phyloP scores from a whole-genome alignment of 2,329 filamentous ascomycete species.

The Arthrinium puccinioides region DNA sequence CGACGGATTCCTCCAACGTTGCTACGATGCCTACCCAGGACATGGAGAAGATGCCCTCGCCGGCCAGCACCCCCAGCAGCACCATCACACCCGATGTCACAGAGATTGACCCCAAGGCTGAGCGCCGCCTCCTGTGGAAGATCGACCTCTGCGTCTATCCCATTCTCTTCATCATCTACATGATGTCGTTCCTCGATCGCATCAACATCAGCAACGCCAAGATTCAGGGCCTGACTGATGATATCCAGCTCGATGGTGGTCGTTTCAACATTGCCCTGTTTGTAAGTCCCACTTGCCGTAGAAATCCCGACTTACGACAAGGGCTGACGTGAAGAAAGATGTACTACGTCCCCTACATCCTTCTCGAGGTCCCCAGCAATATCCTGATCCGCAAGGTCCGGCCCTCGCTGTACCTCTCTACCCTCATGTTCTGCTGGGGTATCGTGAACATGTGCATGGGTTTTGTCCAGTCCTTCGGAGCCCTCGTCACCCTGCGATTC shows the following conservation, averaged over 20 bases:
- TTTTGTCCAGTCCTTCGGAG: slow-evolving; percentile 30
- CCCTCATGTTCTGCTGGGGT: slow-evolving; percentile 36
- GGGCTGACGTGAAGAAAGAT: slow-evolving; percentile 10
- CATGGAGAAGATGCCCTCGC: slow-evolving; percentile 3
- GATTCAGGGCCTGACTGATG: slow-evolving; percentile 33
- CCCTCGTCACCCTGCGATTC: slow-evolving; percentile 33
- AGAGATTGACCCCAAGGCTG: slow-evolving; percentile 24
- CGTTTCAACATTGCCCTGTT: slow-evolving; percentile 36
- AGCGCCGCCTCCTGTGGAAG: slow-evolving; percentile 30
- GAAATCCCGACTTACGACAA: neutral
- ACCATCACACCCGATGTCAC: too few relatives aligned
- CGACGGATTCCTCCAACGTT: too few relatives aligned
- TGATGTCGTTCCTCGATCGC: slow-evolving; percentile 35
- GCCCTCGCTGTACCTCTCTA: slow-evolving; percentile 29
- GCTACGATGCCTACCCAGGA: slow-evolving; percentile 4
- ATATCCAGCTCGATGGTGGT: slow-evolving; percentile 32
- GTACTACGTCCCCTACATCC: slow-evolving; percentile 33
- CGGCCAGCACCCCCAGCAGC: neutral
- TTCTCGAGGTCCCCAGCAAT: slow-evolving; percentile 38
- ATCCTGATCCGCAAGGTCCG: slow-evolving; percentile 34
- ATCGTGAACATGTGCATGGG: slow-evolving; percentile 39
- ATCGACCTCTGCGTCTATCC: slow-evolving; percentile 33
- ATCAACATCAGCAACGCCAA: slow-evolving; percentile 41
- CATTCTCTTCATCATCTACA: slow-evolving; percentile 31
- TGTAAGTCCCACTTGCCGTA: slow-evolving; percentile 17